These are phyloP conservation scores for Periconia macrospinosa DNA, from an alignment of 2,329 filamentous ascomycete genomes.

Conservation along the genomic window DNA sequence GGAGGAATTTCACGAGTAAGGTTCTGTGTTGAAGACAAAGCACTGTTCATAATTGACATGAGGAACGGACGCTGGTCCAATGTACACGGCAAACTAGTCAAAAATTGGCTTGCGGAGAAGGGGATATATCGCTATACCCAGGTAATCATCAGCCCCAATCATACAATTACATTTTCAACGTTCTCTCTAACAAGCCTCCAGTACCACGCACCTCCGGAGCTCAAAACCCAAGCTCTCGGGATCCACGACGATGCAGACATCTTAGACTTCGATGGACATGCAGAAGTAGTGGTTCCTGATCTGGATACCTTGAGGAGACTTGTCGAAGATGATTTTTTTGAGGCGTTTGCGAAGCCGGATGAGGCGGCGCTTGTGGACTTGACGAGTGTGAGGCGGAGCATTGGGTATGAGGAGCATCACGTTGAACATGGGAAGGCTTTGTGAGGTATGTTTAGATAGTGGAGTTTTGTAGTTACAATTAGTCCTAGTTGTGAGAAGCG, in stretches of 20 bases:
- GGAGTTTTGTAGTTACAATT: too few relatives aligned
- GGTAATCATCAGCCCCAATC: conserved; percentile 3
- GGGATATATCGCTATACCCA: conserved; percentile 10
- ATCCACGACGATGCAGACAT: conserved; percentile 5
- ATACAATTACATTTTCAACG: not conserved
- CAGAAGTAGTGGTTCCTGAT: conserved; percentile 8
- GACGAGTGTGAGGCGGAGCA: not conserved
- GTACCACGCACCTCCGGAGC: too few relatives aligned
- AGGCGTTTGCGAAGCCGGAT: conserved; percentile 8
- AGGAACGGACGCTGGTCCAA: not conserved
- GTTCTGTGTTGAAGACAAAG: too few relatives aligned
- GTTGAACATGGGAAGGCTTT: conserved; percentile 2
- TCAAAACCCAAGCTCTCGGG: too few relatives aligned
- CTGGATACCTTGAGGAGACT: conserved; percentile 7
- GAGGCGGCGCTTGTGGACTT: conserved; percentile 1
- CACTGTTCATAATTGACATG: not conserved
- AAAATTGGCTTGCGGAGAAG: conserved; percentile 8
- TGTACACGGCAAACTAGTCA: not conserved
- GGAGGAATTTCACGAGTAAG: conserved; percentile 9
- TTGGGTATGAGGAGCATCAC: conserved; percentile 3
- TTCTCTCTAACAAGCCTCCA: too few relatives aligned
- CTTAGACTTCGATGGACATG: conserved; percentile 9
- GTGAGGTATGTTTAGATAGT: too few relatives aligned
- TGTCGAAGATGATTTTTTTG: conserved; percentile 11
- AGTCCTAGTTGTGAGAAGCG: too few relatives aligned